These are phyloP conservation scores for Bipolaris oryzae DNA, from an alignment of 2,329 filamentous ascomycete species.

Conservation along the genomic window DNA sequence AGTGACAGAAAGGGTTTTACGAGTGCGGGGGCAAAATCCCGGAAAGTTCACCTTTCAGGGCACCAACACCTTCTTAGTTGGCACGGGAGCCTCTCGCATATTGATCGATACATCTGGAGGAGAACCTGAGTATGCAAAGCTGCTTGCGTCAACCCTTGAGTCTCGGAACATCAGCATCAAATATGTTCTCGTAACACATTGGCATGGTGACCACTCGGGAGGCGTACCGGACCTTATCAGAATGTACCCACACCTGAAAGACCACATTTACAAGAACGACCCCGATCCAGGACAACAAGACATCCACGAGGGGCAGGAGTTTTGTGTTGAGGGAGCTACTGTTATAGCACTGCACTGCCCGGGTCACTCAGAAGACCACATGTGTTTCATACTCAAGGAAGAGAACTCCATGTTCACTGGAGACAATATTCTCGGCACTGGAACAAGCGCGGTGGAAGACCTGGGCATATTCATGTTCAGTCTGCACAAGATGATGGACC, in stretches of 20 bases:
- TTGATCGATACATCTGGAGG: slow-evolving; percentile 74
- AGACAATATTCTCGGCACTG: slow-evolving; percentile 49
- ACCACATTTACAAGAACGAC: slow-evolving; percentile 48
- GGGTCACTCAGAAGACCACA: slow-evolving; percentile 45
- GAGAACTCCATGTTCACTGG: slow-evolving; percentile 50
- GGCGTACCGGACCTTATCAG: slow-evolving; percentile 50
- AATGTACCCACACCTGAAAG: slow-evolving; percentile 34
- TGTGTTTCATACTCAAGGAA: slow-evolving; percentile 46
- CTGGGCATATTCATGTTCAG: slow-evolving; percentile 47
- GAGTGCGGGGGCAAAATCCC: slow-evolving; percentile 54
- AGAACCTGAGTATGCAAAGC: slow-evolving; percentile 40
- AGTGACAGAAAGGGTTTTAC: slow-evolving; percentile 51
- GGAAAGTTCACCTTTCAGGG: slow-evolving; percentile 46
- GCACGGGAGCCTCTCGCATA: not conserved
- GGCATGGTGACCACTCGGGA: slow-evolving; percentile 54
- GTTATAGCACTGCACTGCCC: slow-evolving; percentile 45
- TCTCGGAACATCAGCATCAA: slow-evolving; percentile 25
- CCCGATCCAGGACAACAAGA: slow-evolving; percentile 38
- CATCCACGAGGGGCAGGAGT: slow-evolving; percentile 49
- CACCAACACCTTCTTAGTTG: slow-evolving; percentile 7
- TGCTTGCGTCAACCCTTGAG: slow-evolving; percentile 44
- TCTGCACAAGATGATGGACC: slow-evolving; percentile 43
- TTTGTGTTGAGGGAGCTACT: slow-evolving; percentile 50
- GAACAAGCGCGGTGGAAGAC: slow-evolving; percentile 50
- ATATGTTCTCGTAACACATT: slow-evolving; percentile 53